These are phyloP conservation scores for Tanacetum coccineum DNA, from an alignment of 129 eudicot species.

Conservation along the genomic window DNA sequence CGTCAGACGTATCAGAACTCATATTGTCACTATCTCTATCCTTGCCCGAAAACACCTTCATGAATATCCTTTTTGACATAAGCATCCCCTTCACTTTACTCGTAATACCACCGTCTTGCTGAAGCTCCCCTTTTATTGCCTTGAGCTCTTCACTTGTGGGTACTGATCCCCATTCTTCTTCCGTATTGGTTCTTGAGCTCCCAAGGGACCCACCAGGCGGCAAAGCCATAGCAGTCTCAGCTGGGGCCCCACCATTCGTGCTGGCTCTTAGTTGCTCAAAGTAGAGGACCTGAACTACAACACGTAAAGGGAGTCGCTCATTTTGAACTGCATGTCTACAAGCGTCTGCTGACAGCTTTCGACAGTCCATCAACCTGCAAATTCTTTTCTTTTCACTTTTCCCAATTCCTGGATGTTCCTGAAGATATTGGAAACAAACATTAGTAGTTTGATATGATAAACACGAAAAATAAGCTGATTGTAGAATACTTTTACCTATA, in stretches of 20 bases:
- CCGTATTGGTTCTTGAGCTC: slow-evolving; percentile 79
- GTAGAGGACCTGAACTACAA: slow-evolving; percentile 82
- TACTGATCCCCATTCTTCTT: slow-evolving; percentile 70
- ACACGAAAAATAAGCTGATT: neutral
- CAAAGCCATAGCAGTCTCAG: slow-evolving; percentile 42
- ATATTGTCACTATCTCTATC: slow-evolving; percentile 65
- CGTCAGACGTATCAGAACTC: slow-evolving; percentile 88
- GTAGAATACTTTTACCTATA: slow-evolving; percentile 40
- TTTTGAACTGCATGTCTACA: slow-evolving; percentile 80
- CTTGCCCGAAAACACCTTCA: slow-evolving; percentile 78
- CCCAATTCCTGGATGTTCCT: slow-evolving; percentile 81
- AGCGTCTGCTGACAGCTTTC: slow-evolving; percentile 68
- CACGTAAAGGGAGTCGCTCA: slow-evolving; percentile 80
- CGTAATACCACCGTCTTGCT: slow-evolving; percentile 10
- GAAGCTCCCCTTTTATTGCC: slow-evolving; percentile 62
- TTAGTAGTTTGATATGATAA: slow-evolving; percentile 13
- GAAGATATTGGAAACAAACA: neutral
- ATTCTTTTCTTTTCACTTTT: slow-evolving; percentile 76
- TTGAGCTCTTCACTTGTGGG: slow-evolving; percentile 66
- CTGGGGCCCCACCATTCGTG: slow-evolving; percentile 33
- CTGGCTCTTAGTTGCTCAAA: slow-evolving; percentile 64
- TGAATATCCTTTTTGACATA: slow-evolving; percentile 54
- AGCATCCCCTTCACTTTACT: slow-evolving; percentile 46
- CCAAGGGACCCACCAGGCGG: slow-evolving; percentile 58
- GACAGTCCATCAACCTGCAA: slow-evolving; percentile 80